phyloP scores from a whole-genome alignment of 176 grass and related monocot genomes.

The Leersia perrieri region DNA sequence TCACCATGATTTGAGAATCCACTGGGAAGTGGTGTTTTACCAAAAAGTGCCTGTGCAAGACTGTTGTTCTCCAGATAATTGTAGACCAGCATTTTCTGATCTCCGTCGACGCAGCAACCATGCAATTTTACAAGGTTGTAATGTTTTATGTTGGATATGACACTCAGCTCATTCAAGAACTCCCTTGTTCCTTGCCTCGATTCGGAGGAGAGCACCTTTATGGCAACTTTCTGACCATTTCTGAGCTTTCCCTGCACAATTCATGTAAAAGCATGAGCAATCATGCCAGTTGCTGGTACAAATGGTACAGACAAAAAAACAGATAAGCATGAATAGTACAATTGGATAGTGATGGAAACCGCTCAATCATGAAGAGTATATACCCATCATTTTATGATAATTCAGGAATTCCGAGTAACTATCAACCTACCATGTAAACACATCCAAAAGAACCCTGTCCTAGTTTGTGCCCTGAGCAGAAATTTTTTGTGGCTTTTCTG shows the following conservation, averaged over 20 bases:
- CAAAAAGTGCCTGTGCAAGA: slow-evolving; percentile 70
- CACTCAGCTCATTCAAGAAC: slow-evolving; percentile 80
- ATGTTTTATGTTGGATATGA: slow-evolving; percentile 69
- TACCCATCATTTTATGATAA: not conserved
- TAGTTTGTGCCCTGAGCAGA: slow-evolving; percentile 58
- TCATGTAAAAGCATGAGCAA: slow-evolving; percentile 4
- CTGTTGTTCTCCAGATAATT: slow-evolving; percentile 88
- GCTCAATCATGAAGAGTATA: not conserved
- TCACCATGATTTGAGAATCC: not conserved
- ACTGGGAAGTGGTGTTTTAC: slow-evolving; percentile 31
- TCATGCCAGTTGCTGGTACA: not conserved
- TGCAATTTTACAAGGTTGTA: slow-evolving; percentile 67
- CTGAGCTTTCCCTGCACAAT: slow-evolving; percentile 68
- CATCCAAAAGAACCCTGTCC: slow-evolving; percentile 85
- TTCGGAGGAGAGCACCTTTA: slow-evolving; percentile 84
- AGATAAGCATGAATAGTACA: not conserved
- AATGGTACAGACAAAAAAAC: not conserved
- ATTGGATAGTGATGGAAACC: not conserved
- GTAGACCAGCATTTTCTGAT: slow-evolving; percentile 76
- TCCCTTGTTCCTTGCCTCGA: slow-evolving; percentile 68
- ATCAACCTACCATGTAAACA: slow-evolving; percentile 64
- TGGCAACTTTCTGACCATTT: slow-evolving; percentile 66
- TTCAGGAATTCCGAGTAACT: not conserved
- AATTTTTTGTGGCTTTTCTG: slow-evolving; percentile 69
- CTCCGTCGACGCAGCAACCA: slow-evolving; percentile 75